Evolutionary conservation across 2,329 filamentous ascomycete genomes (phyloP), one percentile per base, ranked within the genome.

Genomic region (Arthrobotrys conoides): DNA sequence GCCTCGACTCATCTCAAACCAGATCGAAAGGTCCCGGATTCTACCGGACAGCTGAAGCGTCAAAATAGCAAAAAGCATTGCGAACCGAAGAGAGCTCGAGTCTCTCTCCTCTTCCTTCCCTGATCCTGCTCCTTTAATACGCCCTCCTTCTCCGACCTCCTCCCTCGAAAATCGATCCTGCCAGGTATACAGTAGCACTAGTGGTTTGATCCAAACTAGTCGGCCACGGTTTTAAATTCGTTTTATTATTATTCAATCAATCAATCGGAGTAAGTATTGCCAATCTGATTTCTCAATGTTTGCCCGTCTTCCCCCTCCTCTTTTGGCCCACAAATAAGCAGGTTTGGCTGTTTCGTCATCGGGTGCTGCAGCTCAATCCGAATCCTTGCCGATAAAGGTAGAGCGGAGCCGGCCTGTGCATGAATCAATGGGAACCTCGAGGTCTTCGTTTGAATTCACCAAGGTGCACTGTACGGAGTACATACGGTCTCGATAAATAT

Each of bases 341-440:
- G 73, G 75, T 78, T 78, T 78, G 53, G 61, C 67, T 24, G 75
- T 78, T 78, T 78, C 75, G 75, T 78, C 75, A 78, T 78, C 75
- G 67, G 73, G 20, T 72, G 61, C 68, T 71, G 75, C 75, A 78
- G 61, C 75, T 78, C 73, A 77, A 77, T 68, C 73, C 66, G 67
- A 77, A 71, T 64, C 73, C 75, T 78, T 78, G 75, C 75, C 75
- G 72, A 77, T 77, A 67, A 51, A 71, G 67, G 72, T 71, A 77
- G 66, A 77, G 72, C 72, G 72, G 72, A 77, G 72, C 72, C 72
- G 72, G 72, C 72, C 59, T 66, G 30, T 71, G 72, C 72, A 77
- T 77, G 59, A 61, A n/a, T n/a, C n/a, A n/a, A 55, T n/a, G n/a
- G 63, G n/a, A 53, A 30, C 51, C 51, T 55, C 51, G 64, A 76